Conservation (phyloP, 2,329 filamentous ascomycete genomes). For the Colletotrichum spinosum region DNA sequence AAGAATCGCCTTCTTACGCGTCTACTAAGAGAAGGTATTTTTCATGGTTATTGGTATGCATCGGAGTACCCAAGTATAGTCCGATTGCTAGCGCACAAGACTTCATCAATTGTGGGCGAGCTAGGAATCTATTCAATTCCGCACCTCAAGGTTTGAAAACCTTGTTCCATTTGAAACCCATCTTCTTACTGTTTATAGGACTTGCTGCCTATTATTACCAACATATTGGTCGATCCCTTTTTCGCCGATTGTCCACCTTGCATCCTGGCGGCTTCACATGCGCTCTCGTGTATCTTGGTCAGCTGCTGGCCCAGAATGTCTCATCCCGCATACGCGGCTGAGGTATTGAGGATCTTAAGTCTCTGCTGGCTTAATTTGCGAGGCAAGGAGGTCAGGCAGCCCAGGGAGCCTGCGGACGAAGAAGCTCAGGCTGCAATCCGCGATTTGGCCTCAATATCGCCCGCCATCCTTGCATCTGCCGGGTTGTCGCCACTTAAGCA, state of each 20-base stretch:
- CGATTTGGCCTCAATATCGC: constrained; percentile 48
- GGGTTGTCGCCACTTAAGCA: constrained; percentile 44
- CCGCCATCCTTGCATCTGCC: constrained; percentile 39
- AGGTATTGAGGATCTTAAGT: constrained; percentile 71
- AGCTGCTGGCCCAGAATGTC: constrained; percentile 77
- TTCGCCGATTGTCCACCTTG: constrained; percentile 64
- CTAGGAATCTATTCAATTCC: constrained; percentile 74
- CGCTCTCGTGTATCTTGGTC: constrained; percentile 68
- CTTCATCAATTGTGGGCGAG: constrained; percentile 60
- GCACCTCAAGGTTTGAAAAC: constrained; percentile 69
- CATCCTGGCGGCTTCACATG: constrained; percentile 62
- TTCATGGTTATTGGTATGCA: constrained; percentile 68
- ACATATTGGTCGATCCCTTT: constrained; percentile 77
- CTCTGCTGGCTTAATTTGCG: constrained; percentile 71
- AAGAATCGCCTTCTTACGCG: constrained; percentile 61
- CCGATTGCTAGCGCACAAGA: constrained; percentile 64
- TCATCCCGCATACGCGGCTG: constrained; percentile 65
- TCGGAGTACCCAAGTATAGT: constrained; percentile 69
- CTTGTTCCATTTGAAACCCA: not conserved
- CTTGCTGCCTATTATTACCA: constrained; percentile 74
- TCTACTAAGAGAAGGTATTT: constrained; percentile 66
- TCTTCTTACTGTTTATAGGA: constrained; percentile 55
- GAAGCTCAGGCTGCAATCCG: constrained; percentile 49
- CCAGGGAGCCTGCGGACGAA: constrained; percentile 15
- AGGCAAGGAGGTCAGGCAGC: constrained; percentile 49